Percentiles rank a stretch among this genome's conserved stretches.
These are phyloP conservation scores for Neurospora sp. DNA, from an alignment of 495 filamentous ascomycete species.

Conservation along the genomic window DNA sequence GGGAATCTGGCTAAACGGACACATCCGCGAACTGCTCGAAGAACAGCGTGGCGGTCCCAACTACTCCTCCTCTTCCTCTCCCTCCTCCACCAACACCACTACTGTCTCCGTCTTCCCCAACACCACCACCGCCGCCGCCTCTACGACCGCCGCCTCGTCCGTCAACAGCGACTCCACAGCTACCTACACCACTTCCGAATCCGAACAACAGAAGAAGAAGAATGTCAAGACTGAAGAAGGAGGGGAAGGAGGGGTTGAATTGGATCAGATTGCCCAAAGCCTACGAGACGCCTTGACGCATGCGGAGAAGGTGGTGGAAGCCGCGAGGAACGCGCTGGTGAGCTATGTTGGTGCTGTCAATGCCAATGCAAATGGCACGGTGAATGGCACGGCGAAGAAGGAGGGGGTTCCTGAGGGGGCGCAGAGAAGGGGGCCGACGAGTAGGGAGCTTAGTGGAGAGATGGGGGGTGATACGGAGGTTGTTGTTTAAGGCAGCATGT, in stretches of 20 bases:
- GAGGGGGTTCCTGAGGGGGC: conserved; percentile 8
- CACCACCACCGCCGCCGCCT: background rate
- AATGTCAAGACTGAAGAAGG: background rate
- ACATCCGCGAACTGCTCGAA: conserved; percentile 42
- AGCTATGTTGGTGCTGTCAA: conserved; percentile 15
- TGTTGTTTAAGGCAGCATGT: background rate
- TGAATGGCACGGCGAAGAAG: background rate
- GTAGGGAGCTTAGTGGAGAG: conserved; percentile 41
- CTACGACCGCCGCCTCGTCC: background rate
- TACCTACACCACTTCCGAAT: background rate
- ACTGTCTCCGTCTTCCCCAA: too few species aligned
- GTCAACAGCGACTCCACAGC: background rate
- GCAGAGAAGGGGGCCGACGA: conserved; percentile 32
- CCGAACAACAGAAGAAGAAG: background rate
- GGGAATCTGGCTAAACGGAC: conserved; percentile 43
- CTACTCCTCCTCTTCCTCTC: background rate
- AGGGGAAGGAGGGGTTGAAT: background rate
- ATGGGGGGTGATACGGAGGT: conserved; percentile 42
- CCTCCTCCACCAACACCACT: conserved; percentile 1
- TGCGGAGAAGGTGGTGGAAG: conserved; percentile 31
- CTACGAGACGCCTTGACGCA: conserved; percentile 25
- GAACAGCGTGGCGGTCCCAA: conserved; percentile 10
- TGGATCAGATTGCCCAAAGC: conserved; percentile 18
- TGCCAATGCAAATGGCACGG: background rate
- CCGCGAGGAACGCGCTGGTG: conserved; percentile 22